phyloP scores from a whole-genome alignment of 208 protist genomes.

The Trypanosomatidae sp. region DNA sequence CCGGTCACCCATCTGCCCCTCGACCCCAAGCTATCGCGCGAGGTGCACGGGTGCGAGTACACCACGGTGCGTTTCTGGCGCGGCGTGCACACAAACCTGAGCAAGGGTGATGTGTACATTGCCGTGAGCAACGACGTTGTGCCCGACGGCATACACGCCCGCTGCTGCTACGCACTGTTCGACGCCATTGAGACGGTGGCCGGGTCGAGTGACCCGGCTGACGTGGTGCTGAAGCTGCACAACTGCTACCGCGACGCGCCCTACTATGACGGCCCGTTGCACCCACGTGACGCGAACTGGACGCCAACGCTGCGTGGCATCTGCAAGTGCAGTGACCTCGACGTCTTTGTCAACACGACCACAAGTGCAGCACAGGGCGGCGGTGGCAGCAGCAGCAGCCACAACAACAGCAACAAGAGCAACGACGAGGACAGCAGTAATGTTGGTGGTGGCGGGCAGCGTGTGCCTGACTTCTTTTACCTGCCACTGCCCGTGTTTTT shows the following conservation, averaged over 20 bases:
- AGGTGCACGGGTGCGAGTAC: constrained; percentile 51
- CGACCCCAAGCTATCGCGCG: constrained; percentile 43
- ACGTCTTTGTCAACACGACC: neutral
- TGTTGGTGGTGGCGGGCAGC: too few relatives aligned
- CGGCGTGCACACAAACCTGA: constrained; percentile 38
- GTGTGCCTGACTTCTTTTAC: constrained; percentile 19
- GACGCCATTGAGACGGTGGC: constrained; percentile 43
- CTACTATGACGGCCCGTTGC: constrained; percentile 48
- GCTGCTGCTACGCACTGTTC: constrained; percentile 65
- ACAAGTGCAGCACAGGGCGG: neutral
- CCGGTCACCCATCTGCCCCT: constrained; percentile 68
- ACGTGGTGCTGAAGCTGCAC: constrained; percentile 60
- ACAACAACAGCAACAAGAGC: neutral
- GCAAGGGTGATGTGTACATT: constrained; percentile 51
- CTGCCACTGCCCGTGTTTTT: constrained; percentile 62
- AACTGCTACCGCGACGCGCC: constrained; percentile 38
- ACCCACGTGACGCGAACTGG: constrained; percentile 13
- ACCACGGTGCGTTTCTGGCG: constrained; percentile 50
- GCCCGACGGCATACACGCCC: constrained; percentile 44
- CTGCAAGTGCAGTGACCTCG: neutral
- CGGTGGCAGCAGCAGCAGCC: neutral
- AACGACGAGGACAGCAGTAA: neutral
- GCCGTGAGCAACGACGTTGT: constrained; percentile 33
- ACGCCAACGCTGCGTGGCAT: neutral
- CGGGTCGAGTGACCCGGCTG: constrained; percentile 23